Evolutionary conservation across 805 yeast species (phyloP).

Genomic region (Kodamaea kaohsiungensis): DNA sequence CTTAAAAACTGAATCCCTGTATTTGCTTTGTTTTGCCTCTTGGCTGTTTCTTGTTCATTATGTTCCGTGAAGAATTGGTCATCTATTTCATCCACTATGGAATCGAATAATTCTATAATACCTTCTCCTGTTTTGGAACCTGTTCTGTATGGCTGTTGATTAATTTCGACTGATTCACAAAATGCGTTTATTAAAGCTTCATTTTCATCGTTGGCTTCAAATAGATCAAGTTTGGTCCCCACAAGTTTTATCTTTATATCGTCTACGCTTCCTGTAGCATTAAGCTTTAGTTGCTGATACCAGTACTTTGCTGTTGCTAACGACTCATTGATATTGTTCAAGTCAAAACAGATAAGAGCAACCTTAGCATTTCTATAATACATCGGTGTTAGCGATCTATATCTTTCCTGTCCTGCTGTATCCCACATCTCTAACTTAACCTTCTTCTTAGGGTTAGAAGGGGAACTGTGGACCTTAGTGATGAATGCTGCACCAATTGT

Average conservation of each 20-base stretch:
- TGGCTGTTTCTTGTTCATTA: slow-evolving; percentile 8
- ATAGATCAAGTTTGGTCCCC: slow-evolving; percentile 82
- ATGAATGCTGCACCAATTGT: slow-evolving; percentile 99
- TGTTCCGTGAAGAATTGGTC: slow-evolving; percentile 30
- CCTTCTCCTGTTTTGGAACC: slow-evolving; percentile 76
- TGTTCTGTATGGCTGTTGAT: slow-evolving; percentile 31
- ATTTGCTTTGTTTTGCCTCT: slow-evolving; percentile 4
- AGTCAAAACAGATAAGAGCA: slow-evolving; percentile 87
- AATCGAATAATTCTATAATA: slow-evolving; percentile 41
- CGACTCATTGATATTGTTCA: slow-evolving; percentile 48
- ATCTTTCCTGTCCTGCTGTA: slow-evolving; percentile 85
- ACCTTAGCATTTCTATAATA: slow-evolving; percentile 44
- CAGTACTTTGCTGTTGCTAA: slow-evolving; percentile 80
- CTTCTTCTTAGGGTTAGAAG: slow-evolving; percentile 28
- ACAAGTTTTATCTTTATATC: slow-evolving; percentile 50
- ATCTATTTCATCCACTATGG: slow-evolving; percentile 30
- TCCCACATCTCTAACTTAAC: slow-evolving; percentile 82
- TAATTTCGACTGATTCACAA: neutral
- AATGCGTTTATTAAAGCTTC: neutral
- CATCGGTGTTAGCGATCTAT: slow-evolving; percentile 47
- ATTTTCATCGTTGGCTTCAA: slow-evolving; percentile 18
- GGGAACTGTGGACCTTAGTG: slow-evolving; percentile 58
- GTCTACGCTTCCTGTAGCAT: slow-evolving; percentile 20
- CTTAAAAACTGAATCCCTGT: slow-evolving; percentile 4
- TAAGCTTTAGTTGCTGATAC: slow-evolving; percentile 71